Evolutionary conservation across 148 eudicot genomes (phyloP).

Genomic region (Fagopyrum esculentum): DNA sequence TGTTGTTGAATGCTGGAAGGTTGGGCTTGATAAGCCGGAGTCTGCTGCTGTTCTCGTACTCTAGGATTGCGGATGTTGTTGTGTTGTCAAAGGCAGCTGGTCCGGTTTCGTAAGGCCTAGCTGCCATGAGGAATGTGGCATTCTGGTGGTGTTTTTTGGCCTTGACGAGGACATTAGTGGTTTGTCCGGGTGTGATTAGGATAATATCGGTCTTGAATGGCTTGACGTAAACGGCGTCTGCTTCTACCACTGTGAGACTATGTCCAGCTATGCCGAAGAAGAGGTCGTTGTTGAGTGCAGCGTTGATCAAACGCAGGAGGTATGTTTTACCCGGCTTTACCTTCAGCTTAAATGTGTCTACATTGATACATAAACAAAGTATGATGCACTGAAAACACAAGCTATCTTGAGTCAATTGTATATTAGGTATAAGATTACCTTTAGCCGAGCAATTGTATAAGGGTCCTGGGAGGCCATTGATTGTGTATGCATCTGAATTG

Average conservation of each 20-base stretch:
- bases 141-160: constrained; percentile 30
- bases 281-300: constrained; percentile 36
- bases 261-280: constrained; percentile 55
- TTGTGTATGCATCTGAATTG: constrained; percentile 47
- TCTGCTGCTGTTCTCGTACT: constrained; percentile 24
- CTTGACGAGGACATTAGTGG: constrained; percentile 44
- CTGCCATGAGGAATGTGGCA: constrained; percentile 54
- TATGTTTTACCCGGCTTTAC: constrained; percentile 36
- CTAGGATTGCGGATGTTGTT: constrained; percentile 42
- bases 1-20: constrained; percentile 46
- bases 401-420: background rate
- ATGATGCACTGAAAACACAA: background rate
- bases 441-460: constrained; percentile 36
- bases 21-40: constrained; percentile 44
- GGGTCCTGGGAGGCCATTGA: constrained; percentile 53
- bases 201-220: constrained; percentile 34
- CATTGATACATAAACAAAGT: constrained; percentile 20
- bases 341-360: constrained; percentile 47
- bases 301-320: too few species aligned
- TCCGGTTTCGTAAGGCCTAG: constrained; percentile 54
- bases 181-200: constrained; percentile 46
- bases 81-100: constrained; percentile 55
- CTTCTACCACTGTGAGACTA: constrained; percentile 38
- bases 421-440: background rate
- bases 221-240: constrained; percentile 38